Percentiles rank a stretch among this genome's conserved stretches.
Conservation (phyloP, 345 rosid genomes). For the Hibiscus tridactylites region DNA sequence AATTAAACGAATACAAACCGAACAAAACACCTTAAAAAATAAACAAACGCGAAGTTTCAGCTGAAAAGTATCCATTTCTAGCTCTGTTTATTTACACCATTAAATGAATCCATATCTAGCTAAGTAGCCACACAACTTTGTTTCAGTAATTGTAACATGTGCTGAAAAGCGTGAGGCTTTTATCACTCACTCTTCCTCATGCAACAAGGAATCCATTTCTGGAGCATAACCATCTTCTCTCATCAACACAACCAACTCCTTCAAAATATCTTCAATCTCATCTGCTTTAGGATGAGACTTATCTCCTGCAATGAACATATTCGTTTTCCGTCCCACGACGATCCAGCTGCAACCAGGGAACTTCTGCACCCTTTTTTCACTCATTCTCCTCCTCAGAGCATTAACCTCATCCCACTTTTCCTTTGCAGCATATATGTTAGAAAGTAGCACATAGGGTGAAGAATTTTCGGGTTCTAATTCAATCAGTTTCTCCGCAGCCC, state of each 20-base stretch:
- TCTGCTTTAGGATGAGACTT: constrained; percentile 46
- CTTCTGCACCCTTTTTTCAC: constrained; percentile 69
- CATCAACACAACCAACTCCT: constrained; percentile 35
- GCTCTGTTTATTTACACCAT: no score
- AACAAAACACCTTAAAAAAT: no score
- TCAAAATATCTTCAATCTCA: constrained; percentile 30
- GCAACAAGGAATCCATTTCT: constrained; percentile 20
- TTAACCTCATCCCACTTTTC: constrained; percentile 75
- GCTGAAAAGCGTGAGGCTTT: background rate
- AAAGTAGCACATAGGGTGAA: constrained; percentile 69
- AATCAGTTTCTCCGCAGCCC: constrained; percentile 67
- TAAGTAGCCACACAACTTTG: no score
- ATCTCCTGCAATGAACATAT: constrained; percentile 67
- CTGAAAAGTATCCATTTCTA: no score
- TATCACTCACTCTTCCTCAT: constrained; percentile 12
- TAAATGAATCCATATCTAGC: no score
- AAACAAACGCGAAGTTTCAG: no score
- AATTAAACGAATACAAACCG: no score
- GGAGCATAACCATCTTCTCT: constrained; percentile 19
- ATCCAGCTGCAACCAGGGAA: constrained; percentile 88
- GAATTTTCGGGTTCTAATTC: constrained; percentile 70
- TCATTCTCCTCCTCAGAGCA: constrained; percentile 60
- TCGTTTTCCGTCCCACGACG: constrained; percentile 42
- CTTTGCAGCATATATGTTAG: constrained; percentile 73
- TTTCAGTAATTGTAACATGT: no score